Evolutionary conservation across 768 basidiomycete species (phyloP).

Genomic region (Dendrothele bispora): DNA sequence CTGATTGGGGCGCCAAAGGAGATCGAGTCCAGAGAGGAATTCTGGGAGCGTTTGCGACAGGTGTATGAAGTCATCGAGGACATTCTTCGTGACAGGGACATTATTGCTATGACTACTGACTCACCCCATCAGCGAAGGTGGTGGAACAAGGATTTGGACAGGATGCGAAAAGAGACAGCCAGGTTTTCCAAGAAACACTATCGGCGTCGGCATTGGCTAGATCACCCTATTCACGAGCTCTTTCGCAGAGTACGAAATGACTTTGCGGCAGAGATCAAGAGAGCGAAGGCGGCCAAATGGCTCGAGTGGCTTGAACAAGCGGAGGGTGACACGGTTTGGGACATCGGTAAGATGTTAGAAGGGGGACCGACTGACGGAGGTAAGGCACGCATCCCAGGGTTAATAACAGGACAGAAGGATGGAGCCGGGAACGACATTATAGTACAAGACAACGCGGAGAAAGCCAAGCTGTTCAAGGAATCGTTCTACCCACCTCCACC

Average conservation of each 20-base stretch:
- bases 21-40: too few species aligned
- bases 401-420: too few species aligned
- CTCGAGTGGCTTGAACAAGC: conserved; percentile 19
- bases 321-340: conserved; percentile 18
- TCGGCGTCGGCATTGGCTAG: background rate
- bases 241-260: background rate
- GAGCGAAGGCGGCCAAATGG: conserved; percentile 23
- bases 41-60: too few species aligned
- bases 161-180: background rate
- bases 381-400: background rate
- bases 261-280: conserved; percentile 11
- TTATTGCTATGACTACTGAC: too few species aligned
- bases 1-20: too few species aligned
- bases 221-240: conserved; percentile 5
- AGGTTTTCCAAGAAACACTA: background rate
- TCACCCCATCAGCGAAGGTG: conserved; percentile 8
- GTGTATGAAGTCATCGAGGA: background rate
- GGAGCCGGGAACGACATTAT: too few species aligned
- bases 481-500: too few species aligned
- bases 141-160: conserved; percentile 12
- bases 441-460: too few species aligned
- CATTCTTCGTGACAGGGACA: too few species aligned
- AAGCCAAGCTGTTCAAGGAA: too few species aligned
- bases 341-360: background rate
- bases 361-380: background rate